phyloP scores from a whole-genome alignment of 768 basidiomycete genomes.

The Cystoderma amianthinum region DNA sequence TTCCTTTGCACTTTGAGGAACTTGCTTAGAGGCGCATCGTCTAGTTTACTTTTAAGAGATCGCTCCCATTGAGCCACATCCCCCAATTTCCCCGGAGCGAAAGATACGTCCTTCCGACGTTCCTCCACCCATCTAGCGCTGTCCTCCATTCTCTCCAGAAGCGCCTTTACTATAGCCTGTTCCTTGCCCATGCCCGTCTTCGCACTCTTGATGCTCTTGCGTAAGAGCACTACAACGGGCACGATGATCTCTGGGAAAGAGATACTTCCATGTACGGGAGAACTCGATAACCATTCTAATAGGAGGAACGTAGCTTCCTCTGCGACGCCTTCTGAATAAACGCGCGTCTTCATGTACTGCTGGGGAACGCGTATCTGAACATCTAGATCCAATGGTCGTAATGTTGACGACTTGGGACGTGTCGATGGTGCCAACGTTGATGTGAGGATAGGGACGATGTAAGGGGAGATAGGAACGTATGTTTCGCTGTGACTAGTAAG shows the following conservation, averaged over 20 bases:
- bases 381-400: constrained; percentile 87
- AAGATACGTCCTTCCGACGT: constrained; percentile 59
- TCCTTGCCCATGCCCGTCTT: constrained; percentile 43
- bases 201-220: constrained; percentile 65
- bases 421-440: constrained; percentile 61
- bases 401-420: constrained; percentile 76
- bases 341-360: constrained; percentile 81
- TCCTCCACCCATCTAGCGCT: constrained; percentile 74
- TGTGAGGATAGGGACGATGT: constrained; percentile 81
- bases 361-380: constrained; percentile 81
- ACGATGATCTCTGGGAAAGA: constrained; percentile 92
- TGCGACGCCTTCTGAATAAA: constrained; percentile 74
- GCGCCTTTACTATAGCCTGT: constrained; percentile 54
- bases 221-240: constrained; percentile 67
- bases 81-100: constrained; percentile 64
- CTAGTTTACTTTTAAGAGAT: constrained; percentile 45
- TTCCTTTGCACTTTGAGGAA: constrained; percentile 80
- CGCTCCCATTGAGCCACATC: constrained; percentile 75
- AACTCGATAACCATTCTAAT: constrained; percentile 73
- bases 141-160: constrained; percentile 86
- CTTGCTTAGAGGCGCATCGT: constrained; percentile 72
- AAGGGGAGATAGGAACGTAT: constrained; percentile 84
- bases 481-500: constrained; percentile 77
- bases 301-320: constrained; percentile 80
- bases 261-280: constrained; percentile 71